Conservation (phyloP, 2,329 filamentous ascomycete genomes). For the Colletotrichum graminicola region DNA sequence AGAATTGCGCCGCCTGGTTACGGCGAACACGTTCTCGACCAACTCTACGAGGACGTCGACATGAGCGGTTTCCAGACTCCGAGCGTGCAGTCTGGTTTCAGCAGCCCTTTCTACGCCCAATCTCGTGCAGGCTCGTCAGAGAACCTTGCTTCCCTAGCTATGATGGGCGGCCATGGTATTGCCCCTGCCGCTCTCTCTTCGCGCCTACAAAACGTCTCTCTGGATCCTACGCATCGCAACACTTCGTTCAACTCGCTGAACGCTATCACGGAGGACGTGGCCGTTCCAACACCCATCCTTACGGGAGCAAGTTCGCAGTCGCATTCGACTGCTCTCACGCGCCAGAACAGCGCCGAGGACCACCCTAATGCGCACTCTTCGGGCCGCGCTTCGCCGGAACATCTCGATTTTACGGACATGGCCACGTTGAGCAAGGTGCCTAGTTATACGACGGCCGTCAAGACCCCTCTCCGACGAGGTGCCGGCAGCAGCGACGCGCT, state of each 20-base stretch:
- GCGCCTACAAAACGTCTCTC: conserved; percentile 77
- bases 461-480: conserved; percentile 69
- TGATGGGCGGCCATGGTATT: conserved; percentile 55
- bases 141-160: conserved; percentile 73
- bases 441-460: conserved; percentile 81
- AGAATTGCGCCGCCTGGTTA: conserved; percentile 91
- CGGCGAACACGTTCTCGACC: conserved; percentile 88
- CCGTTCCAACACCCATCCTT: conserved; percentile 57
- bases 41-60: conserved; percentile 90
- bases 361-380: conserved; percentile 53
- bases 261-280: conserved; percentile 58
- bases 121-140: conserved; percentile 84
- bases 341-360: conserved; percentile 66
- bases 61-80: conserved; percentile 85
- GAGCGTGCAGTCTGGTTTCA: conserved; percentile 77
- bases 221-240: conserved; percentile 61
- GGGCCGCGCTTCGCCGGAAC: conserved; percentile 67
- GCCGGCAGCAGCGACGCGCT: conserved; percentile 63
- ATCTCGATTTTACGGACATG: conserved; percentile 70
- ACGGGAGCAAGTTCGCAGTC: conserved; percentile 55
- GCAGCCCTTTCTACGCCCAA: conserved; percentile 80
- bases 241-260: conserved; percentile 60
- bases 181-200: conserved; percentile 70
- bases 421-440: conserved; percentile 79
- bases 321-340: conserved; percentile 62